Evolutionary conservation across 176 grass and related monocot genomes (phyloP).

Genomic region (Aegilops speltoides): DNA sequence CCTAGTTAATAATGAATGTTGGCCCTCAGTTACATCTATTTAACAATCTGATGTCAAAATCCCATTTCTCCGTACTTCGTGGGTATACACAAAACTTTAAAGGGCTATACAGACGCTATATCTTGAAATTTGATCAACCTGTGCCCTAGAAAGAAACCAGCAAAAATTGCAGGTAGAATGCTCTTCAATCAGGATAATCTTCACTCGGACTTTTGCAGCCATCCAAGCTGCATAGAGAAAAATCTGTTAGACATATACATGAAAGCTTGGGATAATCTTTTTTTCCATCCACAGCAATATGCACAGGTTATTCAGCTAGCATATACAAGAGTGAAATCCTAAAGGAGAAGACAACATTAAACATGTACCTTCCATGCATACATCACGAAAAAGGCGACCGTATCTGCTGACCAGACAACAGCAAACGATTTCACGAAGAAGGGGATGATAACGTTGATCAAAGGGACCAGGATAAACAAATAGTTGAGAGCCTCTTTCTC

Average conservation of each 20-base stretch:
- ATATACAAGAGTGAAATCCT: not conserved
- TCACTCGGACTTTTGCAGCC: constrained; percentile 73
- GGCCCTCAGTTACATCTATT: not conserved
- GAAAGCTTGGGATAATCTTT: not conserved
- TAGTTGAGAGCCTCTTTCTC: constrained; percentile 99
- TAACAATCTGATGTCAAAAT: not conserved
- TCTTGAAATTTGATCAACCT: not conserved
- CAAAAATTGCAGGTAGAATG: not conserved
- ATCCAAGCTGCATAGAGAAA: constrained; percentile 68
- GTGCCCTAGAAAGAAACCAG: not conserved
- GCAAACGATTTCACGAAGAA: constrained; percentile 89
- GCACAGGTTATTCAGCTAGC: not conserved
- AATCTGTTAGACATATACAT: not conserved
- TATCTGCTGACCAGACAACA: constrained; percentile 96
- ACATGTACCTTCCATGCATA: constrained; percentile 91
- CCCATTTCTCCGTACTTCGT: not conserved
- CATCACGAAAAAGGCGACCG: constrained; percentile 76
- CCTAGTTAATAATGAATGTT: not conserved
- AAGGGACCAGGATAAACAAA: constrained; percentile 82
- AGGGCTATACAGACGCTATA: not conserved
- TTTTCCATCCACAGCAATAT: not conserved
- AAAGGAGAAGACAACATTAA: not conserved
- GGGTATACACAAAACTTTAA: constrained; percentile 15
- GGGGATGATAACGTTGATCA: constrained; percentile 82
- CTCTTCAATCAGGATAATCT: not conserved